Evolutionary conservation across 2,329 filamentous ascomycete genomes (phyloP), one percentile per base, ranked within the genome.

Genomic region (Paraphoma chrysanthemicola): DNA sequence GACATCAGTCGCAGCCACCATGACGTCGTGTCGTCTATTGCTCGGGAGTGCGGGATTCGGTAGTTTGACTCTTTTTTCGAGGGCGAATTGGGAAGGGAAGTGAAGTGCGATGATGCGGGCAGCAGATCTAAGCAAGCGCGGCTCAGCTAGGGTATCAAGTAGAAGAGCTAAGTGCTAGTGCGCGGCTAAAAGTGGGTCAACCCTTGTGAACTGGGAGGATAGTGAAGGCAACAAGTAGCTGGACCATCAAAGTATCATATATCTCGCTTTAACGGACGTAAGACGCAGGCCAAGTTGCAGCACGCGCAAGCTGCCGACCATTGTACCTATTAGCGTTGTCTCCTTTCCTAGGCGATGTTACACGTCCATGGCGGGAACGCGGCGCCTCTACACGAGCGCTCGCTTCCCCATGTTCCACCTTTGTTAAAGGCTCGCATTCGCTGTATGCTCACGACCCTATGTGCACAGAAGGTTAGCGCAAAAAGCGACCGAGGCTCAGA

Each of bases 1-100:
- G 16, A 60, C 54, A 36, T 57, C 61, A 49, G 65, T 68, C 17
- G 53, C 67, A 23, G 54, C 45, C 36, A 51, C 43, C 31, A 58
- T 53, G 16, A 18, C 17, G 23, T 38, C 9, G 17, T 8, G 16
- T 1, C 6, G 38, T 41, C 9, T 39, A 28, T 23, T 38, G n/a
- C 23, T 23, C 23, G 3, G 23, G 23, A 5, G 23, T 5, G 23
- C 23, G 23, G 23, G 23, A 23, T 5, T 23, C 5, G 23, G 23
- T 5, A 23, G 23, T 5, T 5, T 3, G 23, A 23, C 23, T 23
- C n/a, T 23, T 23, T 23, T 2, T 23, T 23, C 23, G 23, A 5
- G 23, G 23, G 23, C 5, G 23, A 23, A 23, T 23, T 23, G 23
- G 2, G 23, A 23, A 23, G 23, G 23, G 23, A 38, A 38, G 33